These are phyloP conservation scores for Apiospora rasikravindrae DNA, from an alignment of 2,329 filamentous ascomycete genomes.

Conservation along the genomic window DNA sequence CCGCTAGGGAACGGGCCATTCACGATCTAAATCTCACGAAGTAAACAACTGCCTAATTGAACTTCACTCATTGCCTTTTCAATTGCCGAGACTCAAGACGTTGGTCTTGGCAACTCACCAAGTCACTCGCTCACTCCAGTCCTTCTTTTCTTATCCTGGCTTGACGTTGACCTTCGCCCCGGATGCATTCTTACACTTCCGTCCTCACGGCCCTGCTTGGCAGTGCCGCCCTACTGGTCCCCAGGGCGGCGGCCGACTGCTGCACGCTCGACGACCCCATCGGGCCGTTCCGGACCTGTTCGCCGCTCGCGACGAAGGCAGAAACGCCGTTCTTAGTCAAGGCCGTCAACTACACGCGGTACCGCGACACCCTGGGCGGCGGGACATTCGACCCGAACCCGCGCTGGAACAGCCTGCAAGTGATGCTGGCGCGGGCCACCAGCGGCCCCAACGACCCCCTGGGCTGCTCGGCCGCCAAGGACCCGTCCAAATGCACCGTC, in stretches of 20 bases:
- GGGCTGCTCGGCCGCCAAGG: conserved; percentile 4
- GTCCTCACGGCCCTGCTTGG: conserved; percentile 2
- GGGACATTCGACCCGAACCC: conserved; percentile 19
- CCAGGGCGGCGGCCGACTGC: conserved; percentile 9
- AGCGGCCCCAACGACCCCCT: neutral
- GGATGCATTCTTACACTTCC: conserved; percentile 10
- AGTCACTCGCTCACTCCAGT: neutral
- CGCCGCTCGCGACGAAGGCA: conserved; percentile 1
- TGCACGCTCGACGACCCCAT: conserved; percentile 21
- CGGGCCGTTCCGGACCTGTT: conserved; percentile 19
- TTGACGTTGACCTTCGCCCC: neutral
- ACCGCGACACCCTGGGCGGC: conserved; percentile 22
- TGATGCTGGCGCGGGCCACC: neutral
- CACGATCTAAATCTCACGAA: conserved; percentile 31
- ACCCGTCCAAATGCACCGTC: conserved; percentile 13
- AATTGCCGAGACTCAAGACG: neutral
- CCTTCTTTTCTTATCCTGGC: neutral
- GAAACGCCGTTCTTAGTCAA: conserved; percentile 22
- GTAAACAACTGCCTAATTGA: neutral
- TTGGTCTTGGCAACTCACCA: neutral
- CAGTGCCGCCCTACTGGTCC: neutral
- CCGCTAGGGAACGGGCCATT: conserved; percentile 7
- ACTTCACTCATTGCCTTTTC: neutral
- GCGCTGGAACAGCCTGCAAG: conserved; percentile 19
- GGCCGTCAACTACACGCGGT: conserved; percentile 24